These are phyloP conservation scores for Suillus sp. DNA, from an alignment of 768 basidiomycete genomes.

Conservation along the genomic window DNA sequence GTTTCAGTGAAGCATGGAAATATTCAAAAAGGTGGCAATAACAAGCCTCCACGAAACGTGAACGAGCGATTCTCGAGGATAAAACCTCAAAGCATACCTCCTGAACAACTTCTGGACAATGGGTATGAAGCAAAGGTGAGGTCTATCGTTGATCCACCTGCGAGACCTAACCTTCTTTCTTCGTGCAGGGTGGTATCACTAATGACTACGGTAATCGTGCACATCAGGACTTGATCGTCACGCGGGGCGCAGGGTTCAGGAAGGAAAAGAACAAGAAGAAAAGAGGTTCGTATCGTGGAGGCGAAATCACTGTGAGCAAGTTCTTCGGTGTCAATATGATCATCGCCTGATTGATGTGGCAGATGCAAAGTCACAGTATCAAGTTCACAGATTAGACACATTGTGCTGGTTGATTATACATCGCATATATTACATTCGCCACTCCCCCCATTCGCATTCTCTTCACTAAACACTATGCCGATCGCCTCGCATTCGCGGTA, in stretches of 20 bases:
- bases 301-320: conserved; percentile 84
- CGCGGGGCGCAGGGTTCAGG: conserved; percentile 91
- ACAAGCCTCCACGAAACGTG: conserved; percentile 35
- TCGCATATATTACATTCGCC: background rate
- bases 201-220: conserved; percentile 92
- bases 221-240: conserved; percentile 85
- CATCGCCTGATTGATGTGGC: conserved; percentile 11
- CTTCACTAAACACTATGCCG: background rate
- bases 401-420: conserved; percentile 8
- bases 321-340: conserved; percentile 2
- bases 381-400: conserved; percentile 64
- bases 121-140: conserved; percentile 78
- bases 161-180: conserved; percentile 1
- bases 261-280: conserved; percentile 99
- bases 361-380: conserved; percentile 87
- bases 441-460: background rate
- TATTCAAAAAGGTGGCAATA: conserved; percentile 19
- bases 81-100: conserved; percentile 58
- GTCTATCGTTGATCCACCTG: conserved; percentile 10
- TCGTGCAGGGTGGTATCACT: conserved; percentile 52
- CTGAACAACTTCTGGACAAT: conserved; percentile 57
- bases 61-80: conserved; percentile 83
- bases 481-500: background rate
- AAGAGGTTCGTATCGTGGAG: conserved; percentile 89
- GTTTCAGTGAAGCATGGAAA: conserved; percentile 5